Conservation (phyloP, 768 basidiomycete species). For the Mycena maculata region DNA sequence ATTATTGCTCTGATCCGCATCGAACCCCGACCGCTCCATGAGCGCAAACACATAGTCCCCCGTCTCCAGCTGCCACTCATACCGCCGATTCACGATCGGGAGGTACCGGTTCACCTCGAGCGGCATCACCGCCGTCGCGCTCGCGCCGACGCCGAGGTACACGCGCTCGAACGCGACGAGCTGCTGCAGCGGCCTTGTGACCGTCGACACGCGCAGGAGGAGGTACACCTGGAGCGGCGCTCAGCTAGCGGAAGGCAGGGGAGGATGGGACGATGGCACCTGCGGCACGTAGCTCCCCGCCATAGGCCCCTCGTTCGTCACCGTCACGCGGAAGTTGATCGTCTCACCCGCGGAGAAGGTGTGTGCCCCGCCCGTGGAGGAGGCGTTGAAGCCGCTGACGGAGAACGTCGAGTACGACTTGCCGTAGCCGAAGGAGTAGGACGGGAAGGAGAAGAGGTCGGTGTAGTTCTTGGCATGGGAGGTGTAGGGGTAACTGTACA, state of each 20-base stretch:
- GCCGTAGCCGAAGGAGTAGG: slow-evolving; percentile 41
- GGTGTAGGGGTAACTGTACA: slow-evolving; percentile 38
- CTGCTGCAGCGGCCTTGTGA: slow-evolving; percentile 36
- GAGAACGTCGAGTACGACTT: slow-evolving; percentile 39
- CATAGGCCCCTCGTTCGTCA: slow-evolving; percentile 37
- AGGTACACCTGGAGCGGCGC: slow-evolving; percentile 23
- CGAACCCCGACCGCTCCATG: slow-evolving; percentile 34
- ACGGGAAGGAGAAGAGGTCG: slow-evolving; percentile 24
- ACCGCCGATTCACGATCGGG: slow-evolving; percentile 37
- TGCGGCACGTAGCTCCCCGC: slow-evolving; percentile 41
- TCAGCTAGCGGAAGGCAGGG: background rate
- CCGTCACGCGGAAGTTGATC: slow-evolving; percentile 37
- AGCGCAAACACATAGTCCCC: slow-evolving; percentile 41
- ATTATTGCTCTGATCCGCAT: slow-evolving; percentile 34
- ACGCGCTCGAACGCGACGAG: slow-evolving; percentile 41
- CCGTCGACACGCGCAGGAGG: slow-evolving; percentile 34
- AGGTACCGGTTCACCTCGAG: slow-evolving; percentile 41
- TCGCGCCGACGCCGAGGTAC: slow-evolving; percentile 38
- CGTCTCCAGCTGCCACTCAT: slow-evolving; percentile 39
- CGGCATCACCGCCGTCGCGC: slow-evolving; percentile 33
- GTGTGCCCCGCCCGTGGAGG: slow-evolving; percentile 30
- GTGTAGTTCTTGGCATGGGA: slow-evolving; percentile 37
- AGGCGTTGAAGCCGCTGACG: slow-evolving; percentile 32
- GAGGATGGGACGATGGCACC: slow-evolving; percentile 22
- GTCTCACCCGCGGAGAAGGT: slow-evolving; percentile 39